Evolutionary conservation across 805 yeast genomes (phyloP).

Genomic region (Lipomyces japonicus): DNA sequence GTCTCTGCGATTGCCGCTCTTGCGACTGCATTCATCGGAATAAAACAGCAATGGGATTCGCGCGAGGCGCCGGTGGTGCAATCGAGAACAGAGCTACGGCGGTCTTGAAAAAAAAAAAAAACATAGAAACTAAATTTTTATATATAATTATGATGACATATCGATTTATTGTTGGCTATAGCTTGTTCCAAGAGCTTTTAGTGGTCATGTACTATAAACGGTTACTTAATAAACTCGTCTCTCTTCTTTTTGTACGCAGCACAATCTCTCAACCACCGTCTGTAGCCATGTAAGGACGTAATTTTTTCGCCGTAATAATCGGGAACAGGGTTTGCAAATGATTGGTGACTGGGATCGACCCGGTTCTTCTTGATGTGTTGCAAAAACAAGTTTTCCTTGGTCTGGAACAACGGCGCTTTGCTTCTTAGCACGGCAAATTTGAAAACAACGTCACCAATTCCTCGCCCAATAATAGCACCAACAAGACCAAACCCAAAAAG

Average conservation of each 20-base stretch:
- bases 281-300: conserved; percentile 76
- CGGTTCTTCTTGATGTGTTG: conserved; percentile 70
- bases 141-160: no score
- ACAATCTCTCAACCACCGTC: conserved; percentile 95
- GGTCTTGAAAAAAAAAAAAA: no score
- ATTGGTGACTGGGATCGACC: conserved; percentile 88
- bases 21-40: conserved; percentile 58
- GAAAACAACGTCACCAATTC: conserved; percentile 46
- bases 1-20: conserved; percentile 52
- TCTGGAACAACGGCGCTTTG: not conserved
- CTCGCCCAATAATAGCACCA: conserved; percentile 81
- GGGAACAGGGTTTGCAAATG: conserved; percentile 89
- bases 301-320: conserved; percentile 97
- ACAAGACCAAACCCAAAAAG: conserved; percentile 66
- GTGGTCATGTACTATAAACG: no score
- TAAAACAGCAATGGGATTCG: conserved; percentile 64
- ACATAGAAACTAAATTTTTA: no score
- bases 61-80: conserved; percentile 19
- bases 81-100: conserved; percentile 5
- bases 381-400: conserved; percentile 71
- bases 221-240: conserved; percentile 14
- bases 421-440: conserved; percentile 31
- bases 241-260: conserved; percentile 83
- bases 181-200: no score
- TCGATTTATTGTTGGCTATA: no score